These are phyloP conservation scores for Globisporangium paroecandrum DNA, from an alignment of 352 stramenopile genomes.

Conservation along the genomic window DNA sequence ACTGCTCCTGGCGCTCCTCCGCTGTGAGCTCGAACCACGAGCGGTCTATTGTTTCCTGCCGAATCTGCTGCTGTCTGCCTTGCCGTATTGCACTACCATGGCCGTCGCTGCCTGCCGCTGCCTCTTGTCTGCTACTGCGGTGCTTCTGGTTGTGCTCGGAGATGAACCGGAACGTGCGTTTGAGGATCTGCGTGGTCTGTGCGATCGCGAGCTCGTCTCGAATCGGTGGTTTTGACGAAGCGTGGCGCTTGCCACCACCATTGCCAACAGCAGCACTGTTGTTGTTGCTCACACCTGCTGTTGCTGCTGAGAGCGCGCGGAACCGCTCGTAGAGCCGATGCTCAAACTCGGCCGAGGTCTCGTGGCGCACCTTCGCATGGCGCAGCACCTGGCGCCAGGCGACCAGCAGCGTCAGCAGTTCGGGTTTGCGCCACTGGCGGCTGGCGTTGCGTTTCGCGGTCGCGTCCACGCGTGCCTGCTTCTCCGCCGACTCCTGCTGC, in stretches of 20 bases:
- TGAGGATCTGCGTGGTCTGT: conserved; percentile 3
- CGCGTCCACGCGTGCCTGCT: background rate
- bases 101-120: background rate
- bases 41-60: background rate
- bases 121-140: no score
- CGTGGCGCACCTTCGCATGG: background rate
- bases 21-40: conserved; percentile 1
- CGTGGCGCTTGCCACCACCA: no score
- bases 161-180: conserved; percentile 11
- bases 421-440: background rate
- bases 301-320: background rate
- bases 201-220: background rate
- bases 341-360: background rate
- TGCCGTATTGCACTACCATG: background rate
- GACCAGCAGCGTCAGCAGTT: background rate
- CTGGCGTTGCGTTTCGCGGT: background rate
- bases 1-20: background rate
- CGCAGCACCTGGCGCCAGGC: background rate
- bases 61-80: background rate
- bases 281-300: background rate
- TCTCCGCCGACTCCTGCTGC: background rate
- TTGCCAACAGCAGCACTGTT: background rate
- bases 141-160: conserved; percentile 11
- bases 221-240: background rate
- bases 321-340: background rate